Percentiles rank a stretch among this genome's conserved stretches.
Conservation (phyloP, 2,329 filamentous ascomycete species). For the Helotiales sp. region DNA sequence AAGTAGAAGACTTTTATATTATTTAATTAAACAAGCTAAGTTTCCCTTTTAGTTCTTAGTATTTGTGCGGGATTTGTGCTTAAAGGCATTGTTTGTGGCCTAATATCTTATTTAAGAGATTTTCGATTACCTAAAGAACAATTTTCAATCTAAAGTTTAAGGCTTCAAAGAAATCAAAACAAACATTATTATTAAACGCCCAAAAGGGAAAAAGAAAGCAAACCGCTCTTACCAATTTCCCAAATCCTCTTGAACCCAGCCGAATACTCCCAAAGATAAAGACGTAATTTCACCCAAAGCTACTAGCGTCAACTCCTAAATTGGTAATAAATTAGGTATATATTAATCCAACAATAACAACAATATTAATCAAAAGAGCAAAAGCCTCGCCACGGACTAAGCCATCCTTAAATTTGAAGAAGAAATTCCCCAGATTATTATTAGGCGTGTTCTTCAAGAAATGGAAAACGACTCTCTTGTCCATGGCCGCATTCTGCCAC, state of each 20-base stretch:
- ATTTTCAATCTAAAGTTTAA: too few relatives aligned
- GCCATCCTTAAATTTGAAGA: constrained; percentile 10
- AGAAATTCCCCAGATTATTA: constrained; percentile 16
- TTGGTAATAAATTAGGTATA: not conserved
- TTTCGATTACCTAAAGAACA: too few relatives aligned
- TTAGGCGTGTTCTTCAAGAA: constrained; percentile 10
- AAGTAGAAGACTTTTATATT: not conserved
- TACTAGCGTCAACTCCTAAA: constrained; percentile 13
- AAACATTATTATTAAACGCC: not conserved
- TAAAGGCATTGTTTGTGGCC: not conserved
- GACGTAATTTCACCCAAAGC: constrained; percentile 4
- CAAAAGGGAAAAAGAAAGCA: constrained; percentile 12
- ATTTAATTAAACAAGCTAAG: not conserved
- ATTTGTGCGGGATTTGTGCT: not conserved
- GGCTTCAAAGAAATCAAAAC: not conserved
- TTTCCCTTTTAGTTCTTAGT: not conserved
- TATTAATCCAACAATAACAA: constrained; percentile 8
- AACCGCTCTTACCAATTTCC: constrained; percentile 14
- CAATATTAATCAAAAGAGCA: constrained; percentile 9
- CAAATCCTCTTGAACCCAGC: constrained; percentile 16
- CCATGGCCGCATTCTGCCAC: too few relatives aligned
- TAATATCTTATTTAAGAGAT: too few relatives aligned
- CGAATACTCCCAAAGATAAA: too few relatives aligned
- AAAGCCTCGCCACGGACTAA: constrained; percentile 12
- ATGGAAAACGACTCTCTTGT: constrained; percentile 3